Evolutionary conservation across 225 moss, liverwort and hornwort species (phyloP).

Genomic region (Ulota crispa): DNA sequence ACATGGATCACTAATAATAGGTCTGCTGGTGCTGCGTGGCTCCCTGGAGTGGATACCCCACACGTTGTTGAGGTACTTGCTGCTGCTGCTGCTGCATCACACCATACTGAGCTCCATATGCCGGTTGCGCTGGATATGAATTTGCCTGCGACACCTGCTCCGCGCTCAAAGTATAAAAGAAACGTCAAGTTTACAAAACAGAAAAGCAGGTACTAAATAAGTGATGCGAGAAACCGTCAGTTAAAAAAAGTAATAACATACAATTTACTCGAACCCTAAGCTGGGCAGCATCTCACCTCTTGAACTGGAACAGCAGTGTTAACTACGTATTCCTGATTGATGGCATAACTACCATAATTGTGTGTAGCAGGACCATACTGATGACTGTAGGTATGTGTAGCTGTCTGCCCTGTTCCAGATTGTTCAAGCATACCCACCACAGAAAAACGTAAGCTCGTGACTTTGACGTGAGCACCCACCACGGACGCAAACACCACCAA

Average conservation of each 20-base stretch:
- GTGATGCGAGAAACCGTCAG: background rate
- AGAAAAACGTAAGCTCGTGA: background rate
- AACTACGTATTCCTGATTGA: slow-evolving; percentile 52
- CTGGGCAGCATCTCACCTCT: slow-evolving; percentile 43
- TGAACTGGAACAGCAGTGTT: slow-evolving; percentile 48
- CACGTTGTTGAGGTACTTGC: slow-evolving; percentile 58
- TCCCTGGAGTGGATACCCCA: slow-evolving; percentile 61
- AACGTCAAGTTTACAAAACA: background rate
- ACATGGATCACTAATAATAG: slow-evolving; percentile 52
- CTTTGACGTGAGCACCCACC: slow-evolving; percentile 9
- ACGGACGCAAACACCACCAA: slow-evolving; percentile 12
- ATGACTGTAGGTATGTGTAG: slow-evolving; percentile 38
- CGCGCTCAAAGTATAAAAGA: slow-evolving; percentile 3
- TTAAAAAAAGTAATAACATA: background rate
- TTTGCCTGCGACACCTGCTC: slow-evolving; percentile 46
- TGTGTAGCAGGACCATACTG: slow-evolving; percentile 57
- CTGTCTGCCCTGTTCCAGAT: slow-evolving; percentile 39
- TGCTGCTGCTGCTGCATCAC: slow-evolving; percentile 53
- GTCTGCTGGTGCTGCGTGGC: slow-evolving; percentile 52
- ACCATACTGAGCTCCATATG: slow-evolving; percentile 54
- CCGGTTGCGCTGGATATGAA: slow-evolving; percentile 50
- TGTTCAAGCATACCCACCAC: slow-evolving; percentile 28
- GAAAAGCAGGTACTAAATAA: background rate
- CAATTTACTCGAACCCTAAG: slow-evolving; percentile 6
- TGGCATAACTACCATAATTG: slow-evolving; percentile 53